These are phyloP conservation scores for Triadica sebifera DNA, from an alignment of 345 rosid species.

Conservation along the genomic window DNA sequence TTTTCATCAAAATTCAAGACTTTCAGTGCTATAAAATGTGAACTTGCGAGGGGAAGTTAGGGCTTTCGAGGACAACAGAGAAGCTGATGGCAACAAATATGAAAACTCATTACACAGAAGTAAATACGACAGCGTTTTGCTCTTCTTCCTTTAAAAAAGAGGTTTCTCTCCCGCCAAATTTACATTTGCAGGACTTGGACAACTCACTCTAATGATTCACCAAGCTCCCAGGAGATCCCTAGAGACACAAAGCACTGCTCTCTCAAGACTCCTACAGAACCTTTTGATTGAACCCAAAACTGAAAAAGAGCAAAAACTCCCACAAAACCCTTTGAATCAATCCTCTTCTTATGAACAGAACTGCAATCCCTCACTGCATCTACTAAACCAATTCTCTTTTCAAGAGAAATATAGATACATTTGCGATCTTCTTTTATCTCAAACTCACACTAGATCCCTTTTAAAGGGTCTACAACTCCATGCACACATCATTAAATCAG, in stretches of 20 bases:
- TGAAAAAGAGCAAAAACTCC: not conserved
- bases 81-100: not conserved
- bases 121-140: slow-evolving; percentile 2
- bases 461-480: slow-evolving; percentile 76
- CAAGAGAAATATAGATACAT: slow-evolving; percentile 45
- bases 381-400: slow-evolving; percentile 22
- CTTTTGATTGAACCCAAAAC: not conserved
- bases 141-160: not conserved
- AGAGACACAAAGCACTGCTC: slow-evolving; percentile 1
- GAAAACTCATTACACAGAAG: not conserved
- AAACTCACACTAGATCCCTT: slow-evolving; percentile 49
- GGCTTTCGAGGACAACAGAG: not conserved
- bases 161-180: slow-evolving; percentile 1
- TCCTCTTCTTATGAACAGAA: not conserved
- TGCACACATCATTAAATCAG: slow-evolving; percentile 62
- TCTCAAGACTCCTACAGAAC: slow-evolving; percentile 4
- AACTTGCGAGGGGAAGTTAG: not conserved
- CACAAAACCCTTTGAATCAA: not conserved
- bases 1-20: not conserved
- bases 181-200: not conserved
- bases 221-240: not conserved
- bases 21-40: not conserved
- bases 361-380: slow-evolving; percentile 14
- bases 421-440: slow-evolving; percentile 58
- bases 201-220: slow-evolving; percentile 6